A percentile compares a stretch with the other conserved stretches of the same genome.
These are phyloP conservation scores for Phytophthora citrophthora DNA, from an alignment of 352 stramenopile genomes.

Conservation along the genomic window DNA sequence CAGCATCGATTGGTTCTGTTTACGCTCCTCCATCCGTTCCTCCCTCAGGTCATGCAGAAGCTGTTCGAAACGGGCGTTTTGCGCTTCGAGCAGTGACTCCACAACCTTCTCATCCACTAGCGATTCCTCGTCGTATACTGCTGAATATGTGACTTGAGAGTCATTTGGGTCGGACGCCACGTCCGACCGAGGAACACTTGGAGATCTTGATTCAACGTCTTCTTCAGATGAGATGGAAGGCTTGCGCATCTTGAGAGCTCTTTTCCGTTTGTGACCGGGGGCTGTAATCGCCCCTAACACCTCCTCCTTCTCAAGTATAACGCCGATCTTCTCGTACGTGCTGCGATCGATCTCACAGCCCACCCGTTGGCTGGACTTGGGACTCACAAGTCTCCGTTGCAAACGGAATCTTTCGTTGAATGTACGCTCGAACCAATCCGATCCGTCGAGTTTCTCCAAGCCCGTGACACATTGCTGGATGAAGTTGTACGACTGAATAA, in stretches of 20 bases:
- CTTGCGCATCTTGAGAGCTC: constrained; percentile 23
- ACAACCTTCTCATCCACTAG: constrained; percentile 38
- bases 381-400: constrained; percentile 38
- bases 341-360: constrained; percentile 38
- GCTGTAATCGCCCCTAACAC: constrained; percentile 31
- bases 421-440: constrained; percentile 42
- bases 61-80: constrained; percentile 42
- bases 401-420: constrained; percentile 38
- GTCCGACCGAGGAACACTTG: constrained; percentile 21
- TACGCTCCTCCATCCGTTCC: constrained; percentile 42
- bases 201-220: constrained; percentile 12
- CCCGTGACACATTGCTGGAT: constrained; percentile 35
- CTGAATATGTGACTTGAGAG: background rate
- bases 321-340: constrained; percentile 34
- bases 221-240: constrained; percentile 36
- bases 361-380: constrained; percentile 42
- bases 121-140: constrained; percentile 8
- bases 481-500: constrained; percentile 47
- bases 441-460: constrained; percentile 32
- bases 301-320: constrained; percentile 43
- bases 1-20: constrained; percentile 43
- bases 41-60: constrained; percentile 37
- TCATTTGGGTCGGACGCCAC: constrained; percentile 33
- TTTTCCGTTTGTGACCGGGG: constrained; percentile 36
- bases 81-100: constrained; percentile 33